phyloP scores from a whole-genome alignment of 345 rosid species.

The Bruguiera gymnorhiza region DNA sequence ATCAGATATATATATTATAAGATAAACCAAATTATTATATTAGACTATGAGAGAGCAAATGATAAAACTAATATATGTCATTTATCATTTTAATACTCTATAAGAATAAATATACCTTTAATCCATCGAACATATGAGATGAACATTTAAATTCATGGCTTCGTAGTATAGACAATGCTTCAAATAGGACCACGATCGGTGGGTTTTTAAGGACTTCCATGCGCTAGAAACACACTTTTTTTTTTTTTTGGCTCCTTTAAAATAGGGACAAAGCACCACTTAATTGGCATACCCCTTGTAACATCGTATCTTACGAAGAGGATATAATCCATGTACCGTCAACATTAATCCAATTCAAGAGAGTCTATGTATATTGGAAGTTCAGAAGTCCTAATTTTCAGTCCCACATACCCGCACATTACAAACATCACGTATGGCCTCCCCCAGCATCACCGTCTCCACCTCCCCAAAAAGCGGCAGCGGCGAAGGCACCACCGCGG shows the following conservation, averaged over 20 bases:
- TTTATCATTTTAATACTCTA: no score
- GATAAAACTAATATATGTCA: no score
- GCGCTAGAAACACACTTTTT: background rate
- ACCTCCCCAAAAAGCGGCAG: conserved; percentile 35
- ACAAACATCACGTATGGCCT: conserved; percentile 13
- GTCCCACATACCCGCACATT: background rate
- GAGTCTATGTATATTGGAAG: no score
- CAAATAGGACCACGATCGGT: background rate
- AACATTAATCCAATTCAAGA: no score
- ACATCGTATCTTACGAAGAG: background rate
- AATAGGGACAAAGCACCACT: background rate
- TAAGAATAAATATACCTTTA: no score
- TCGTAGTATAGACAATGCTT: no score
- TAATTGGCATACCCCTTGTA: background rate
- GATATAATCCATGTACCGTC: background rate
- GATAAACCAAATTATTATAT: no score
- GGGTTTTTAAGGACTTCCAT: background rate
- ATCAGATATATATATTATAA: no score
- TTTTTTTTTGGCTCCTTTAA: background rate
- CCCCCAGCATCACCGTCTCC: conserved; percentile 22
- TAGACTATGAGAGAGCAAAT: no score
- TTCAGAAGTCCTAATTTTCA: no score
- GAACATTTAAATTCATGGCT: no score
- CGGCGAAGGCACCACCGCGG: background rate
- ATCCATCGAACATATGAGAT: no score